Base-by-base conservation (phyloP, 2,329 filamentous ascomycete genomes). In the Neofusicoccum kwambonambiense region DNA sequence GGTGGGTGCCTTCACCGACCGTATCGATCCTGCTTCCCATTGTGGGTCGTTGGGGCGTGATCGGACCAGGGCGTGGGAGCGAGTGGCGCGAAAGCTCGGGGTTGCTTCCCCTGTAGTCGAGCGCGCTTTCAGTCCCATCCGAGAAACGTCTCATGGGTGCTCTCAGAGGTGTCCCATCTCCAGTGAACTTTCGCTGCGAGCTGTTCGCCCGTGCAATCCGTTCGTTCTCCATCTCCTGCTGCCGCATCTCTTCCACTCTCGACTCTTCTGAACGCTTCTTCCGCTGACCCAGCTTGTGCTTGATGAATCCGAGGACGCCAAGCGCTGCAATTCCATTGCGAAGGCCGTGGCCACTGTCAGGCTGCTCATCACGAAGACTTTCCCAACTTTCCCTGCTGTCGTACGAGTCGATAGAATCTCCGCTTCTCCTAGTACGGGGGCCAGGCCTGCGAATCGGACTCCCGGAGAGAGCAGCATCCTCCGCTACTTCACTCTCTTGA, bases 151-250 rank as follows among this genome's bases (percentile, higher is more conserved):
- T 69, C 35, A 70, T 68, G 54, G 63, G 64, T 57, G 72, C 72
- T 60, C 41, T 60, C 51, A 71, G 68, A 8, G 67, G 67, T 3
- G 74, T 72, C 17, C 89, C 89, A 73, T 93, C 90, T 34, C 87
- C 90, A 2, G 90, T 92, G 67, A 86, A 92, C 69, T 83, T 83
- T 22, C 87, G 86, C n/a, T 84, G 72, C 31, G 72, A 83, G 41
- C 85, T 86, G 66, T 84, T 82, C 62, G 78, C 78, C 69, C 84
- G 80, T 54, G 81, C 80, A 34, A 85, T 69, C 27, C 80, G 78
- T 70, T 87, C 84, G 54, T 86, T 78, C 68, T 84, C 83, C 27
- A 79, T 74, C 66, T 84, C 82, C 67, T 81, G 82, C 66, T 77
- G 79, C 62, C 80, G 80, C 65, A 84, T 75, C 50, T 80, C 80